Base-by-base conservation (phyloP, 1,284 basidiomycete species). In the Leccinum solheimii region DNA sequence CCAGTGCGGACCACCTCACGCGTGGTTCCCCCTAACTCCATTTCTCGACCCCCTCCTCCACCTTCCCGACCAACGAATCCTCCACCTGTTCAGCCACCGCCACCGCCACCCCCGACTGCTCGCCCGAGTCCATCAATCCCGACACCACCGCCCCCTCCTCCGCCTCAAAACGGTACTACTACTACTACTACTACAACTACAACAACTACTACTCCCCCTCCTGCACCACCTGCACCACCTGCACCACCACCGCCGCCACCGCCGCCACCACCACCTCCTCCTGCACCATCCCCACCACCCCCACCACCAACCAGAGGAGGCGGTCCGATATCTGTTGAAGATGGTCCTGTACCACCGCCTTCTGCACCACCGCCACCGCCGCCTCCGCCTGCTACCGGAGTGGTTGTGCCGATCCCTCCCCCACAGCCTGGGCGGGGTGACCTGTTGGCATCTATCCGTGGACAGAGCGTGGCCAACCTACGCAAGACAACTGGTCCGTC, bases 401-500 rank as follows among this genome's bases (percentile, higher is more conserved):
- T 64, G 5, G 67, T 74, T 49, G 62, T 68, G 11, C 64, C 77
- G 72, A n/a, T 75, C 0, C 70, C 79, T 27, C 65, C 78, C 16
- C 70, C 79, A 9, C 76, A 77, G 14, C 75, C 79, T 16, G 85
- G 78, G 34, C 85, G 93, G 27, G 77, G 75, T 16, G 88, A 88
- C 26, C 73, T 86, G 13, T 74, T 86, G 36, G 80, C 80, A 0
- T 83, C 83, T 5, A 86, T 86, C 58, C 77, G 80, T 70, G 82
- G 82, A 21, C 81, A 81, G 69, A 81, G 83, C 52, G 72, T 97
- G 0, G 85, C 90, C 70, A 82, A 86, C 6, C 82, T 98, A 57
- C 85, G 86, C 67, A 95, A 94, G 77, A 85, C 85, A 58, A 67
- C 71, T 13, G 76, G 69, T 30, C 70, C 73, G 11, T 72, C 78